phyloP scores from a whole-genome alignment of 192 early-diverging fungal species.

The Haplosporangium gracile region DNA sequence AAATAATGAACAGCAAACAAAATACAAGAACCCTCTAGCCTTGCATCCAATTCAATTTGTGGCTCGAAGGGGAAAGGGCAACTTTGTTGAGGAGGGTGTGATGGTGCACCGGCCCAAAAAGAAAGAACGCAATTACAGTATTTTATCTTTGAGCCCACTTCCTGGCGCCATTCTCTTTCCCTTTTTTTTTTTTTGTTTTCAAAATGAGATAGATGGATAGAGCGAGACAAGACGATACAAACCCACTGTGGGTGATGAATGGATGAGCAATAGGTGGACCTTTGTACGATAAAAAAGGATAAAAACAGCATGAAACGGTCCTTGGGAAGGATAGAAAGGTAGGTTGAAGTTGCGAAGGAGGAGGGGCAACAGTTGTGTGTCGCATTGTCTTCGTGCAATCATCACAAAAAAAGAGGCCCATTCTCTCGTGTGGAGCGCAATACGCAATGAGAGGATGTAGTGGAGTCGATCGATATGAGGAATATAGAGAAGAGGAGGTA shows the following conservation, averaged over 20 bases:
- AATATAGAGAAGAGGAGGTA: too few species aligned
- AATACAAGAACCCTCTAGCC: too few species aligned
- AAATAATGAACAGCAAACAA: too few species aligned
- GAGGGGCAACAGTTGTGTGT: neutral
- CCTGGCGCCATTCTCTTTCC: neutral
- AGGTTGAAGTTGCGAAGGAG: neutral
- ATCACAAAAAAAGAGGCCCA: neutral
- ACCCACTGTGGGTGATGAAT: neutral
- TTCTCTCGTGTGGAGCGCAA: neutral
- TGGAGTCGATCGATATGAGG: too few species aligned
- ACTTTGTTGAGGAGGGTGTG: neutral
- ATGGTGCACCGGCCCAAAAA: conserved; percentile 2
- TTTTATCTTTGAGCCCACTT: neutral
- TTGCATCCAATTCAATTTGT: too few species aligned
- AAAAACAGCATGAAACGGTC: conserved; percentile 5
- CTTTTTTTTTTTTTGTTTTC: neutral
- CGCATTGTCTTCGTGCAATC: neutral
- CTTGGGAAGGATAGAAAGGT: neutral
- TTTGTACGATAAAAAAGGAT: neutral
- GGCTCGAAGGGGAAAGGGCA: too few species aligned
- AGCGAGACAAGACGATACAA: neutral
- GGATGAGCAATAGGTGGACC: neutral
- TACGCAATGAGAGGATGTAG: too few species aligned
- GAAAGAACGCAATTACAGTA: neutral
- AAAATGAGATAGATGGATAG: neutral